These are phyloP conservation scores for Kickxella alabastrina DNA, from an alignment of 192 early-diverging fungal species.

Conservation along the genomic window DNA sequence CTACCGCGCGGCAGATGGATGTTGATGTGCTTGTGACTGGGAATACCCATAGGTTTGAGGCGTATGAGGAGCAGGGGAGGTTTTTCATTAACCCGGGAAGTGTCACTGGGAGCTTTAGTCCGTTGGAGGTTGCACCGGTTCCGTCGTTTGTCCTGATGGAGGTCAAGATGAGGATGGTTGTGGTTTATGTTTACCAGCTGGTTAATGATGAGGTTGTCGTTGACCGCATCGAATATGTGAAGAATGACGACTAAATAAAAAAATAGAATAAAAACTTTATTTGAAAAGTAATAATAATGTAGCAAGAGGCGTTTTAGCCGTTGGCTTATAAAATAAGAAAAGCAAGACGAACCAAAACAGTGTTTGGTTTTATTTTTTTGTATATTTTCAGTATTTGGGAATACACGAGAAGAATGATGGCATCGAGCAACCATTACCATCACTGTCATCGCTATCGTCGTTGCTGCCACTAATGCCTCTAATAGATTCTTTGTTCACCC, in stretches of 20 bases:
- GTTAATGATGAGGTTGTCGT: conserved; percentile 89
- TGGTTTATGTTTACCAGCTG: conserved; percentile 91
- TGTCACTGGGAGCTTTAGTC: conserved; percentile 81
- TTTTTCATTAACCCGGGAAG: conserved; percentile 97
- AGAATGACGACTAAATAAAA: conserved; percentile 36
- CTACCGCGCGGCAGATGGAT: conserved; percentile 82
- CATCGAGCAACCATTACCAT: background rate
- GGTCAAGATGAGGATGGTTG: conserved; percentile 67
- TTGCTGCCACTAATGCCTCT: background rate
- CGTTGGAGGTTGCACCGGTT: conserved; percentile 41
- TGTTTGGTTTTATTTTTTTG: background rate
- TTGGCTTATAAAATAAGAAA: too few species aligned
- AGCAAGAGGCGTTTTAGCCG: too few species aligned
- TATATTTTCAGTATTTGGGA: too few species aligned
- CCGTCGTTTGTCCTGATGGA: conserved; percentile 98
- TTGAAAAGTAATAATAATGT: too few species aligned
- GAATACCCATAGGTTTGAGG: conserved; percentile 87
- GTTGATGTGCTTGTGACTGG: conserved; percentile 88
- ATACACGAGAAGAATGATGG: background rate
- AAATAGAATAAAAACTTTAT: too few species aligned
- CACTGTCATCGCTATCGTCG: background rate
- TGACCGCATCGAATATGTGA: conserved; percentile 86
- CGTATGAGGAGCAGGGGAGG: conserved; percentile 85
- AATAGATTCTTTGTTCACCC: too few species aligned
- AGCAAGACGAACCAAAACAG: too few species aligned